Evolutionary conservation across 2,329 filamentous ascomycete species (phyloP), one percentile per base, ranked within the genome.

Genomic region (Colletotrichum liriopes): DNA sequence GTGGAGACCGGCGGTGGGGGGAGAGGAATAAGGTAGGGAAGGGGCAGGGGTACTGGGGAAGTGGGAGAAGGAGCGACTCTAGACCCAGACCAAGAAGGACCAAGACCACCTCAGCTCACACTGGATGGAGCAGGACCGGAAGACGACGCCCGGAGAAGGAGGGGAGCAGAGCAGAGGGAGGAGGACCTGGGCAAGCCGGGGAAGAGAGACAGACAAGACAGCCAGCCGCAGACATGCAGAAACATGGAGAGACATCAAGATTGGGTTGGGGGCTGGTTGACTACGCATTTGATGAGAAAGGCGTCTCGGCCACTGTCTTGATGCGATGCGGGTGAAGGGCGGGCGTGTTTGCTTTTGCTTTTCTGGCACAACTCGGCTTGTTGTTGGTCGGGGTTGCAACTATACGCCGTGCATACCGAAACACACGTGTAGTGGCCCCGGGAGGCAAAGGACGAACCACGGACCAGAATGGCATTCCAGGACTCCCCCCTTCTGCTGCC

Each of bases 1-100:
- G 62, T 67, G 68, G 68, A 23, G 68, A 39, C 63, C 54, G 63
- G 20, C 5, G 29, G 51, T 72, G 65, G 69, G 52, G 45, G 52
- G 45, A 59, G 39, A 7, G 20, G 39, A 45, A 45, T 58, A 41
- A 62, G 45, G 32, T 51, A 51, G 43, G 43, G 43, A 39, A 49
- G 45, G 43, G n/a, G 18, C 12, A 61, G 18, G 59, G 43, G 29
- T 41, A n/a, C 41, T 61, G 29, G 43, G 18, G 45, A 39, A 62
- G 18, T 7, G 49, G 5, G 49, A 23, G 52, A 37, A 55, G 32
- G 52, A 37, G 20, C 29, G 18, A 55, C 52, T 55, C 26, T 32
- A 12, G 12, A 45, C 43, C 20, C 43, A 9, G 43, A 8, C 20
- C 43, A 8, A 3, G 29, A 32, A 32, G 11, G 35, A 37, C 6